Conservation (phyloP, 768 basidiomycete genomes). For the Multifurca ochricompacta region DNA sequence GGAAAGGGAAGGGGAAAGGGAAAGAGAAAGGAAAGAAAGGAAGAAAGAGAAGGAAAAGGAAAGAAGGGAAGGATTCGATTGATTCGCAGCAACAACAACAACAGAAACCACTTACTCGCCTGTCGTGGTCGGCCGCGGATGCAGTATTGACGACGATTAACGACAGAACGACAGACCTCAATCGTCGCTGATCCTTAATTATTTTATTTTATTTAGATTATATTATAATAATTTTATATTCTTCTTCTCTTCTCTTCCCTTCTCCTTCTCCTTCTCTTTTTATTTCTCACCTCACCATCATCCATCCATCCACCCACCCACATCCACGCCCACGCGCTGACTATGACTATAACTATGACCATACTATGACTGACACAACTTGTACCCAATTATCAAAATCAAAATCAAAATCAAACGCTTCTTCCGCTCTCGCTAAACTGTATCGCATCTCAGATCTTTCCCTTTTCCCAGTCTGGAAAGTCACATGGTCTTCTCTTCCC, state of each 20-base stretch:
- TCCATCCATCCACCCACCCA: no score
- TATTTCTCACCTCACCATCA: no score
- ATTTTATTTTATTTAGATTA: neutral
- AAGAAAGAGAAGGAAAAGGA: neutral
- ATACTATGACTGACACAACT: no score
- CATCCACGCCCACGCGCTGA: no score
- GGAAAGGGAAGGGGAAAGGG: conserved; percentile 5
- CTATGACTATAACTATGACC: no score
- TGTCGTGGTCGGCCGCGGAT: conserved; percentile 13
- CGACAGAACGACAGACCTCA: no score
- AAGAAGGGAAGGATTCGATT: neutral
- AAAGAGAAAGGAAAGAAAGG: neutral
- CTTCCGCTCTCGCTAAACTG: no score
- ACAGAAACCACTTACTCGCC: conserved; percentile 2
- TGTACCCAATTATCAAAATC: no score
- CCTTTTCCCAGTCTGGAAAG: neutral
- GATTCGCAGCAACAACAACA: no score
- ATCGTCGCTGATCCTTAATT: conserved; percentile 13
- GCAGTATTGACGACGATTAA: neutral
- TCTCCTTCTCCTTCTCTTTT: no score
- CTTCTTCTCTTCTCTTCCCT: neutral
- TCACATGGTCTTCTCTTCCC: conserved; percentile 2
- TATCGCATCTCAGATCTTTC: conserved; percentile 12
- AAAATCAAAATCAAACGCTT: no score
- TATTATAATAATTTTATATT: neutral